Percentiles rank a stretch among this genome's conserved stretches.
phyloP scores from a whole-genome alignment of 768 basidiomycete genomes.

The Suillus fuscotomentosus region DNA sequence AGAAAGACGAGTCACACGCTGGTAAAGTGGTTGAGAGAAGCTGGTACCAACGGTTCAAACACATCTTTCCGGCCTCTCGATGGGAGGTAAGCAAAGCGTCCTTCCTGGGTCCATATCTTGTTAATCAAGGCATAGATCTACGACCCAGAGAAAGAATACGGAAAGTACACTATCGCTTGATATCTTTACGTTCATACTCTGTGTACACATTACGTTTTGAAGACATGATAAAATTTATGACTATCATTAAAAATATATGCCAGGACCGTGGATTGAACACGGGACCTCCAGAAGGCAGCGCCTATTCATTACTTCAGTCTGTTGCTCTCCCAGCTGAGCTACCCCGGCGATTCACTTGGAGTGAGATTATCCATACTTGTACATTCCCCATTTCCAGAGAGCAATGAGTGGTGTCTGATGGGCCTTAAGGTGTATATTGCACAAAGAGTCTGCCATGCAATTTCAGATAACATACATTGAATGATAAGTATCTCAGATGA shows the following conservation, averaged over 20 bases:
- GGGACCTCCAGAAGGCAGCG: constrained; percentile 39
- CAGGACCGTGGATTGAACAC: constrained; percentile 44
- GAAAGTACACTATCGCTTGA: constrained; percentile 80
- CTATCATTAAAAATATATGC: constrained; percentile 20
- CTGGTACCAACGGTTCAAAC: constrained; percentile 95
- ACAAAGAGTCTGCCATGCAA: not conserved
- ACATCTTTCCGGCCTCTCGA: constrained; percentile 94
- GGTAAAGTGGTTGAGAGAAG: constrained; percentile 97
- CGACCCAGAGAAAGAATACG: constrained; percentile 92
- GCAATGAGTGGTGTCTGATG: not conserved
- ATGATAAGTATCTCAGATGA: not conserved
- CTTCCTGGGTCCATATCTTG: constrained; percentile 5
- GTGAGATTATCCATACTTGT: not conserved
- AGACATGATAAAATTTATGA: not conserved
- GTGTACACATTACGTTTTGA: not conserved
- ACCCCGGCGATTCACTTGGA: constrained; percentile 17
- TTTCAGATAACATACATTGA: not conserved
- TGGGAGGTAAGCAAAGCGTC: constrained; percentile 83
- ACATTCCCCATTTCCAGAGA: not conserved
- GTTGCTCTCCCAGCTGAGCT: constrained; percentile 39
- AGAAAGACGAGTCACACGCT: constrained; percentile 98
- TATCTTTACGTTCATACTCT: not conserved
- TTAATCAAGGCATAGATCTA: constrained; percentile 56
- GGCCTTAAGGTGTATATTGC: not conserved
- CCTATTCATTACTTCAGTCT: constrained; percentile 27